These are phyloP conservation scores for Silene latifolia DNA, from an alignment of 148 eudicot species.

Conservation along the genomic window DNA sequence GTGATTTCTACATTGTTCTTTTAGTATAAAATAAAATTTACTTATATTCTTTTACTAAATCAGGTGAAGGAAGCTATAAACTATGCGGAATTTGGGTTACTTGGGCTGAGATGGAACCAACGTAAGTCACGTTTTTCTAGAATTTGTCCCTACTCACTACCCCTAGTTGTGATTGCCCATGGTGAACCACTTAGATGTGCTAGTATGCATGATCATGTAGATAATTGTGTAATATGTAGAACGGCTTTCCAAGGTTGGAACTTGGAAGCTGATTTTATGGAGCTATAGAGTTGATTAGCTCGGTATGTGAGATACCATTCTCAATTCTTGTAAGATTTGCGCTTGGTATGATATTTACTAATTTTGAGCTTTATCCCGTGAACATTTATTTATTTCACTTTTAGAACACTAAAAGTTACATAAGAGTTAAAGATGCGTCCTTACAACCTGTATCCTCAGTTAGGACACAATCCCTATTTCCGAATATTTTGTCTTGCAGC, in stretches of 20 bases:
- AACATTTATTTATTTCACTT: too few relatives aligned
- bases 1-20: not conserved
- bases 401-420: too few relatives aligned
- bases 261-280: not conserved
- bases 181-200: not conserved
- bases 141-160: not conserved
- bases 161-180: not conserved
- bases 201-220: not conserved
- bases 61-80: conserved; percentile 76
- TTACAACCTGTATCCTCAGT: too few relatives aligned
- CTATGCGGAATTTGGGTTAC: conserved; percentile 46
- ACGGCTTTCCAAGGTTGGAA: not conserved
- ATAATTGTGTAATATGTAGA: not conserved
- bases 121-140: conserved; percentile 38
- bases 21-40: not conserved
- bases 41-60: conserved; percentile 12
- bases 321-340: too few relatives aligned
- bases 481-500: too few relatives aligned
- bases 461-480: too few relatives aligned
- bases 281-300: too few relatives aligned
- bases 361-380: too few relatives aligned
- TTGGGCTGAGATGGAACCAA: conserved; percentile 40
- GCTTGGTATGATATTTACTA: too few relatives aligned
- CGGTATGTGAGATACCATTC: too few relatives aligned
- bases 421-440: too few relatives aligned